Evolutionary conservation across 1,284 basidiomycete genomes (phyloP), one percentile per base, ranked within the genome.

Genomic region (Lentinus polychrous): DNA sequence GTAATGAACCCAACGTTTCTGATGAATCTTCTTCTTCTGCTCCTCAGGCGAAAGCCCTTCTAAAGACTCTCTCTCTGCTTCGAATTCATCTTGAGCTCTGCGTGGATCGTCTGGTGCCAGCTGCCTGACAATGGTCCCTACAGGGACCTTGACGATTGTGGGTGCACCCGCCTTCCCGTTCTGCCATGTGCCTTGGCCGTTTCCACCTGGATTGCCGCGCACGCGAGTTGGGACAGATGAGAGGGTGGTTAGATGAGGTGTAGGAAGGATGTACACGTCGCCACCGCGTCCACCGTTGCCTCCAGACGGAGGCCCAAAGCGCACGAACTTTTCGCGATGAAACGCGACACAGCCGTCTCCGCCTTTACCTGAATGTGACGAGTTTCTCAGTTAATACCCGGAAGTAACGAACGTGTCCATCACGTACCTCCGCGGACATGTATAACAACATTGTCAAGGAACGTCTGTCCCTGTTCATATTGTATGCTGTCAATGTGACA

Each of bases 241-340:
- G 23, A 97, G 81, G 0, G 86, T 88, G 0, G 88, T 89, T 11
- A 96, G 69, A 32, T 80, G 74, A 0, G 83, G 72, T 0, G 86
- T 84, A 1, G 92, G 87, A 40, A 81, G 67, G 54, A 97, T 77
- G 63, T 91, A 92, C 27, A 97, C 81, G 53, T 88, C 83, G 1
- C 90, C 92, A 22, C 94, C 94, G 41, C 78, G 76, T 0, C 92
- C 94, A 15, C 94, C 94, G 54, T 88, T 87, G 1, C 93, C 94
- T 1, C 94, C 94, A 8, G 89, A 91, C 0, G 93, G 90, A 0
- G 91, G 90, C 0, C 92, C 91, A 52, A 81, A 79, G 0, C 83
- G 78, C 51, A 79, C 79, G 66, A 76, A 88, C 60, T 86, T 88
- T 68, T 89, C 86, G 50, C 84, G 81, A 58, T 89, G 82, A 57